Evolutionary conservation across 169 alveolate genomes (phyloP).

Genomic region (Pseudocohnilembus persalinus): DNA sequence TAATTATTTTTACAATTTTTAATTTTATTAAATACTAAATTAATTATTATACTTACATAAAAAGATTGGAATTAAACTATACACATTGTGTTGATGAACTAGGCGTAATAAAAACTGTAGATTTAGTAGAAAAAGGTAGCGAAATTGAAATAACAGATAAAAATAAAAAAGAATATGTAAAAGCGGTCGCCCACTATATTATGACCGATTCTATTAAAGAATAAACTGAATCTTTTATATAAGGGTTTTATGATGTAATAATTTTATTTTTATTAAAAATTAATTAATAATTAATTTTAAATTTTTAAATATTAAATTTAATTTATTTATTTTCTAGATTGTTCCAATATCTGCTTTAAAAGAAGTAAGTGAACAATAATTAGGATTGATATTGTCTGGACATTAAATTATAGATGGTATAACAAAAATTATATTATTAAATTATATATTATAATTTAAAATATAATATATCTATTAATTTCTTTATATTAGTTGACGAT

Average conservation of each 20-base stretch:
- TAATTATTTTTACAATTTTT: too few species aligned
- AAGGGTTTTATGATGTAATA: constrained; percentile 93
- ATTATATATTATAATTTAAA: too few species aligned
- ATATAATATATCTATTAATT: too few species aligned
- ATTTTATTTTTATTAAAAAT: background rate
- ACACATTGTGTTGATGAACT: constrained; percentile 93
- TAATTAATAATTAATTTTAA: background rate
- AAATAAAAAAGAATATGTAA: constrained; percentile 94
- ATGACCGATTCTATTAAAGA: constrained; percentile 92
- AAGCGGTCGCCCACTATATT: constrained; percentile 92
- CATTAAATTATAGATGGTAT: too few species aligned
- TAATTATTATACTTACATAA: too few species aligned
- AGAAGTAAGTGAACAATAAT: background rate
- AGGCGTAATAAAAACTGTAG: constrained; percentile 92
- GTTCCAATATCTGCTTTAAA: background rate
- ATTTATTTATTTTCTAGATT: background rate
- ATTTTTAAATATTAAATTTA: background rate
- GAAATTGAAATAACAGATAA: constrained; percentile 88
- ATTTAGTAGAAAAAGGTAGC: constrained; percentile 95
- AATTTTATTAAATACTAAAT: too few species aligned
- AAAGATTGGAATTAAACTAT: constrained; percentile 81
- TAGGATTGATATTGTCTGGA: background rate
- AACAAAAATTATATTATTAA: too few species aligned
- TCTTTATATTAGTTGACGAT: background rate
- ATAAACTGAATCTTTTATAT: constrained; percentile 94